Evolutionary conservation across 2,329 filamentous ascomycete genomes (phyloP).

Genomic region (Colletotrichum plurivorum): DNA sequence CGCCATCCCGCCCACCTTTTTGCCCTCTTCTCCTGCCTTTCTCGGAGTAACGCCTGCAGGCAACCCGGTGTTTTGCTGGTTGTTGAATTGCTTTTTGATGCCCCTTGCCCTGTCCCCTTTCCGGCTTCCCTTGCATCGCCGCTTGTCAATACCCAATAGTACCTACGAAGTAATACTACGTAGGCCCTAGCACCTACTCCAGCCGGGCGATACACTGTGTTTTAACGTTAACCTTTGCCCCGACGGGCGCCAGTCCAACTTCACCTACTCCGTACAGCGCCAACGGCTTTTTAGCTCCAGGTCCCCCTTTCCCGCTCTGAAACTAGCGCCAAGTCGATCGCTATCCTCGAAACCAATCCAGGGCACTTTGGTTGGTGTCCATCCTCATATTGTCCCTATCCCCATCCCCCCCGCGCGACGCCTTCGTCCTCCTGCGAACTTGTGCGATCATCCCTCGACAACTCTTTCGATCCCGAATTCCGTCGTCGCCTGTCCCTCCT

Average conservation of each 20-base stretch:
- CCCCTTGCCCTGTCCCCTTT: no score
- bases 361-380: not conserved
- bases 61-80: no score
- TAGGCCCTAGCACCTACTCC: no score
- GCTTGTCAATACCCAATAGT: no score
- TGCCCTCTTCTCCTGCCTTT: no score
- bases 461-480: not conserved
- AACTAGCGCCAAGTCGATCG: constrained; percentile 13
- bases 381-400: constrained; percentile 9
- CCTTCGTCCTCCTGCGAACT: not conserved
- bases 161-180: no score
- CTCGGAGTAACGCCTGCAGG: no score
- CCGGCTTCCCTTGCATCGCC: no score
- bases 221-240: no score
- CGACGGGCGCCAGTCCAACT: not conserved
- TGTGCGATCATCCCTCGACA: not conserved
- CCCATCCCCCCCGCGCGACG: not conserved
- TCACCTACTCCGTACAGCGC: not conserved
- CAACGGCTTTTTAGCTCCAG: constrained; percentile 9
- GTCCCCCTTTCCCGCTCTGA: constrained; percentile 17
- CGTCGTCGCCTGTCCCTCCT: not conserved
- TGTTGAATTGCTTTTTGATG: no score
- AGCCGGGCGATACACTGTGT: no score
- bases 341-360: constrained; percentile 4
- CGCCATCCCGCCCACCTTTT: no score